Evolutionary conservation across 306 rosid species (phyloP), one percentile per base, ranked within the genome.

Genomic region (Acmispon strigosus): DNA sequence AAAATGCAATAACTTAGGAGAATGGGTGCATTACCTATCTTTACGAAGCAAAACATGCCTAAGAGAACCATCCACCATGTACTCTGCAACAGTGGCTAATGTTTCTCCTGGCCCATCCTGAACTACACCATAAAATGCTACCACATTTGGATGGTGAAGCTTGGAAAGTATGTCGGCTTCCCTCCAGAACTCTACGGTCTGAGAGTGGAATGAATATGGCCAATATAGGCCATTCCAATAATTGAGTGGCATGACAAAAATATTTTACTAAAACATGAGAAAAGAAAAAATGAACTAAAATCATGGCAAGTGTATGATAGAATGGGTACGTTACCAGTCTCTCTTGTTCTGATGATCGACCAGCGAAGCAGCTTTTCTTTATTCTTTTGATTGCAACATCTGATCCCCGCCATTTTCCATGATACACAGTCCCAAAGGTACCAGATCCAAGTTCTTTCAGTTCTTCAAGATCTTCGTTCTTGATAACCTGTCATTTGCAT

Each of bases 81-180:
- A 92, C 71, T 92, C 98, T 37, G 98, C 62, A 55, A 92, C 95
- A 13, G 98, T 89, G 58, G 98, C 96, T 71, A 92, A 81, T 6
- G 95, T 92, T 29, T 87, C 96, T 61, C 98, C 96, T 13, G 95
- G 98, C 37, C 98, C 96, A 85, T 92, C 88, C 80, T 89, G 98
- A 76, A 92, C 98, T 58, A 92, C 96, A 77, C 98, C 98, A 80
- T 92, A 92, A 76, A 92, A 89, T 53, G 98, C 98, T 37, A 92
- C 96, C 43, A 92, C 98, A 79, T 92, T 92, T 78, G 98, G 98
- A 84, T 92, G 98, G 69, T 92, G 96, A 83, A 92, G 98, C 89
- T 92, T 89, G 49, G 98, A 92, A 73, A 92, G 98, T 72, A 92
- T 92, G 80, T 75, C 98, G 59, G 98, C 98, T 92, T 92, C 98